Evolutionary conservation across 1,284 basidiomycete species (phyloP).

Genomic region (Ganoderma sinense): DNA sequence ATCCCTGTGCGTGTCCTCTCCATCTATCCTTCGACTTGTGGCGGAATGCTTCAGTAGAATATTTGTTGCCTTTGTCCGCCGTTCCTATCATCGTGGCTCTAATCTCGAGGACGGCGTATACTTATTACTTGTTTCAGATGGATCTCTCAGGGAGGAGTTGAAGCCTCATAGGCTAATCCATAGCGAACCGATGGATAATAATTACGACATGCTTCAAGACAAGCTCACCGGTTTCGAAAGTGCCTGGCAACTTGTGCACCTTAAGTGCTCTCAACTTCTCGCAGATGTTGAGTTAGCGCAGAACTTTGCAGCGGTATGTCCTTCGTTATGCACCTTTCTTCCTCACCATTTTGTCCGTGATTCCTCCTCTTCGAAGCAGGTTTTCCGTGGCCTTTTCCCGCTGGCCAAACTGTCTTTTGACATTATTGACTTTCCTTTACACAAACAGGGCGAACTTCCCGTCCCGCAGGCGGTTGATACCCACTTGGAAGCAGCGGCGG

Average conservation of each 20-base stretch:
- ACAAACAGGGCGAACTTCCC: background rate
- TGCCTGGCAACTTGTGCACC: slow-evolving; percentile 7
- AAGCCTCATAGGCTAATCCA: background rate
- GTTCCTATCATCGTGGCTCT: background rate
- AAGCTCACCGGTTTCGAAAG: slow-evolving; percentile 7
- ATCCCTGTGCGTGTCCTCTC: background rate
- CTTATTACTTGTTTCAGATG: background rate
- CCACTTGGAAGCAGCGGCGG: slow-evolving; percentile 3
- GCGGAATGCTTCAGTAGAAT: background rate
- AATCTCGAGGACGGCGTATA: background rate
- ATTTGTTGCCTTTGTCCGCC: background rate
- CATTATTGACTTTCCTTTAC: background rate
- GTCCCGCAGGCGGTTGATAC: slow-evolving; percentile 1
- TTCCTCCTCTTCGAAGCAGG: background rate
- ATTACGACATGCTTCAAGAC: background rate
- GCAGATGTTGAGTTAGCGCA: slow-evolving; percentile 9
- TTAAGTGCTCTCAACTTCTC: slow-evolving; percentile 7
- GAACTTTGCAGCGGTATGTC: background rate
- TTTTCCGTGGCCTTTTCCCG: background rate
- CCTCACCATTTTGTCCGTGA: background rate
- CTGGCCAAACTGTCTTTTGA: background rate
- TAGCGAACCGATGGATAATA: slow-evolving; percentile 1
- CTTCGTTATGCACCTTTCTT: background rate
- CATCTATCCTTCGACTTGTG: background rate
- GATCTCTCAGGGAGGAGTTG: background rate